These are phyloP conservation scores for Hansenula sp. DNA, from an alignment of 1,139 yeast genomes.

Conservation along the genomic window DNA sequence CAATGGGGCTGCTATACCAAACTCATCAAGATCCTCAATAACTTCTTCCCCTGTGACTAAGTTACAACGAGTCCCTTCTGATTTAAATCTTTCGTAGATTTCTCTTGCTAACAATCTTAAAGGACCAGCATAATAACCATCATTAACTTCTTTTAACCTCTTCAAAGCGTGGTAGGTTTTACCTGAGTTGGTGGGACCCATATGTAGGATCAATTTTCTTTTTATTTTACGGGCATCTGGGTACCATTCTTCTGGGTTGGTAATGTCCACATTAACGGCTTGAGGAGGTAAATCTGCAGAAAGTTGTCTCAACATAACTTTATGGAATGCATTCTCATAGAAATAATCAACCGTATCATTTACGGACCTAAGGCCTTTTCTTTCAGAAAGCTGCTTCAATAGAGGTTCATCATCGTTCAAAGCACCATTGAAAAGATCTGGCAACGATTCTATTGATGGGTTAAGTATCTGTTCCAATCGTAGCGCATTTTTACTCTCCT, in stretches of 20 bases:
- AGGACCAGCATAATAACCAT: constrained; percentile 97
- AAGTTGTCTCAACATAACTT: constrained; percentile 10
- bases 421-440: too few species aligned
- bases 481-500: background rate
- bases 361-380: background rate
- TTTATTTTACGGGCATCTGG: constrained; percentile 82
- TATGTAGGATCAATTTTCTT: constrained; percentile 80
- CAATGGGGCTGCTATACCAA: constrained; percentile 67
- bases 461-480: too few species aligned
- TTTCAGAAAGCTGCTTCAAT: background rate
- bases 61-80: constrained; percentile 68
- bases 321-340: constrained; percentile 11
- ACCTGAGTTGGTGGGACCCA: constrained; percentile 98
- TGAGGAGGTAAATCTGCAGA: constrained; percentile 18
- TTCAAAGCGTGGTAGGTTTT: constrained; percentile 83
- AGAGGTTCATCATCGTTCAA: background rate
- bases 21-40: constrained; percentile 60
- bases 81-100: constrained; percentile 74
- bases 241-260: constrained; percentile 82
- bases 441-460: too few species aligned
- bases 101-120: constrained; percentile 86
- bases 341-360: constrained; percentile 8
- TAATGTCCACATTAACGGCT: constrained; percentile 37
- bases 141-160: constrained; percentile 57
- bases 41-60: constrained; percentile 93